phyloP scores from a whole-genome alignment of 306 rosid species.

The Oxytropis ochrocephala region DNA sequence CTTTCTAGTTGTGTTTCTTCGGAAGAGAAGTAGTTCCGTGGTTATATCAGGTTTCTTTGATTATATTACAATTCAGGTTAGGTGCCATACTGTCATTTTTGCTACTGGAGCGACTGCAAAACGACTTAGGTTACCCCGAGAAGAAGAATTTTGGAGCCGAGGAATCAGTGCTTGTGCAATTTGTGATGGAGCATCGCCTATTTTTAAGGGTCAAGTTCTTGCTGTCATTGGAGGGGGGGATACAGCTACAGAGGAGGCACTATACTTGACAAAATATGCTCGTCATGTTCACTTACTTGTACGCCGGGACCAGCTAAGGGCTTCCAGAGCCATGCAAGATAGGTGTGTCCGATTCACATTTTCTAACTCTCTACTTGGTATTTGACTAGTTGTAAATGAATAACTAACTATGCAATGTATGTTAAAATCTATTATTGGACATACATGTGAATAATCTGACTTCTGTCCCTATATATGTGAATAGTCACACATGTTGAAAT shows the following conservation, averaged over 20 bases:
- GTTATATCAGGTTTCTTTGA: conserved; percentile 17
- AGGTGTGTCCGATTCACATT: conserved; percentile 54
- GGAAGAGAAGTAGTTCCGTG: conserved; percentile 1
- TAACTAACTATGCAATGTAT: conserved; percentile 4
- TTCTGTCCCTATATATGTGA: not conserved
- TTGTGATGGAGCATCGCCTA: conserved; percentile 96
- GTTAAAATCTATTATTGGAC: not conserved
- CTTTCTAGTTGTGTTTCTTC: conserved; percentile 6
- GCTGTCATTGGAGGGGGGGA: conserved; percentile 97
- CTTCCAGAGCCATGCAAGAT: conserved; percentile 98
- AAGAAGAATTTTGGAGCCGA: conserved; percentile 98
- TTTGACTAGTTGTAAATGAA: not conserved
- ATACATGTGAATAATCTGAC: conserved; percentile 11
- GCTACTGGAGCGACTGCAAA: conserved; percentile 95
- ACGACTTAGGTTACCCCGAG: conserved; percentile 81
- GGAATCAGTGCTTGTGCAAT: conserved; percentile 98
- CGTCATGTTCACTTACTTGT: conserved; percentile 86
- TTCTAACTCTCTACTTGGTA: conserved; percentile 6
- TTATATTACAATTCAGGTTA: conserved; percentile 52
- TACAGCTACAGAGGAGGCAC: conserved; percentile 93
- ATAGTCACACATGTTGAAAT: not conserved
- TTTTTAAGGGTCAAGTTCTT: conserved; percentile 91
- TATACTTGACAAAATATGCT: conserved; percentile 89
- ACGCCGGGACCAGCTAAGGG: conserved; percentile 77
- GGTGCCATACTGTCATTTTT: conserved; percentile 61